phyloP scores from a whole-genome alignment of 169 alveolate genomes.

The Plasmodium coatneyi region DNA sequence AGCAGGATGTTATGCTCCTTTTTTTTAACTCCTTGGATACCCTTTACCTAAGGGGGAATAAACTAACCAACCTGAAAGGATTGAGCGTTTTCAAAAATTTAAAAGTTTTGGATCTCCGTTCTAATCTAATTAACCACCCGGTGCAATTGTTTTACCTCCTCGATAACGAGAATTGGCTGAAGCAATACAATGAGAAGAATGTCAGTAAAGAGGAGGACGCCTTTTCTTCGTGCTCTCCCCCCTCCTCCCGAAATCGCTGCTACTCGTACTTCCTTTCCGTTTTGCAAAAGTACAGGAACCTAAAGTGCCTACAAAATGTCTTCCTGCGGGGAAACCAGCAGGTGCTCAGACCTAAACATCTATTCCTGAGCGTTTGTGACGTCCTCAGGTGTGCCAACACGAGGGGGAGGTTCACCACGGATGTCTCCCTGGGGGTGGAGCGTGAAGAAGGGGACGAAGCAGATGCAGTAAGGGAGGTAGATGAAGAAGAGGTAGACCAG shows the following conservation, averaged over 20 bases:
- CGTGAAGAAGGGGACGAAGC: conserved; percentile 1
- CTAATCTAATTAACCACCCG: conserved; percentile 58
- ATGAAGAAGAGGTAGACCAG: not conserved
- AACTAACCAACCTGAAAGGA: conserved; percentile 51
- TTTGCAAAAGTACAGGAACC: conserved; percentile 8
- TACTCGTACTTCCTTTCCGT: conserved; percentile 18
- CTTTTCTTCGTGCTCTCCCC: not conserved
- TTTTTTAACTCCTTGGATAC: conserved; percentile 68
- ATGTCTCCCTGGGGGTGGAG: not conserved
- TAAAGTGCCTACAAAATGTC: conserved; percentile 28
- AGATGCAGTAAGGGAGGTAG: not conserved
- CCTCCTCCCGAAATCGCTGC: not conserved
- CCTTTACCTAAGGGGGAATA: conserved; percentile 37
- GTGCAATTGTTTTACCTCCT: conserved; percentile 57
- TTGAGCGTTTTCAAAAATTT: conserved; percentile 53
- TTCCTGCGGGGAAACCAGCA: conserved; percentile 26
- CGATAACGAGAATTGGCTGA: conserved; percentile 53
- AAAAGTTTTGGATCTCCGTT: conserved; percentile 29
- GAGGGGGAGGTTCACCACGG: conserved; percentile 2
- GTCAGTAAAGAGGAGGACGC: not conserved
- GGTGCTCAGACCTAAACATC: conserved; percentile 16
- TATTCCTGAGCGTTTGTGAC: conserved; percentile 28
- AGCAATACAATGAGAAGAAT: conserved; percentile 2
- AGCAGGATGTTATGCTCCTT: conserved; percentile 61
- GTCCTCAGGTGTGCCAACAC: conserved; percentile 17